phyloP scores from a whole-genome alignment of 2,329 filamentous ascomycete species.

The Ceratocystis alfenasii region DNA sequence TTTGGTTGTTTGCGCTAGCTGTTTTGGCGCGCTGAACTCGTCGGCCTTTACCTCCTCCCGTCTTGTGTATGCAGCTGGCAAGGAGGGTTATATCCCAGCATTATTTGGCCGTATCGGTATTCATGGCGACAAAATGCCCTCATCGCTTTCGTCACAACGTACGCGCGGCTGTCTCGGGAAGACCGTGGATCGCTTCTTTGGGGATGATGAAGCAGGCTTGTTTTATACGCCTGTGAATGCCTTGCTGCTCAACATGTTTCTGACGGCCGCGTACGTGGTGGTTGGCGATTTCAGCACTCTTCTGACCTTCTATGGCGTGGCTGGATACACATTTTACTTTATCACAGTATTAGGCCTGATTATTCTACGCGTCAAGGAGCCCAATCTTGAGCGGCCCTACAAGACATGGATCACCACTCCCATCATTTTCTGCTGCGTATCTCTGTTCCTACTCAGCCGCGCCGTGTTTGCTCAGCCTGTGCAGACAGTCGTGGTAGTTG shows the following conservation, averaged over 20 bases:
- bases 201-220: conserved; percentile 65
- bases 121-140: conserved; percentile 32
- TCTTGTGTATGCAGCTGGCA: conserved; percentile 84
- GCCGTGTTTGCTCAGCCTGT: conserved; percentile 83
- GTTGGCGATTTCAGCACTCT: conserved; percentile 86
- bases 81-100: conserved; percentile 82
- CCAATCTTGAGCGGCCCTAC: conserved; percentile 78
- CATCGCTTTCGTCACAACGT: conserved; percentile 32
- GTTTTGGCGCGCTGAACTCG: conserved; percentile 89
- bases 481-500: conserved; percentile 77
- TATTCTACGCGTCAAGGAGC: conserved; percentile 75
- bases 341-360: conserved; percentile 88
- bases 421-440: conserved; percentile 97
- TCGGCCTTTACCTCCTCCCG: conserved; percentile 87
- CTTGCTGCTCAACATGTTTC: conserved; percentile 62
- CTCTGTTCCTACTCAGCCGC: conserved; percentile 75
- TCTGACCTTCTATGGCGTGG: conserved; percentile 93
- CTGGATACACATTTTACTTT: conserved; percentile 96
- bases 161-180: conserved; percentile 47
- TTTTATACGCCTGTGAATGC: conserved; percentile 94
- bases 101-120: conserved; percentile 76
- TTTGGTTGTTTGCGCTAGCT: conserved; percentile 78
- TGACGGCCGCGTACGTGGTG: conserved; percentile 67
- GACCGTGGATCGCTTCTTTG: conserved; percentile 49
- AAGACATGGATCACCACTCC: conserved; percentile 94